These are phyloP conservation scores for Pulveroboletus ravenelii DNA, from an alignment of 768 basidiomycete genomes.

Conservation along the genomic window DNA sequence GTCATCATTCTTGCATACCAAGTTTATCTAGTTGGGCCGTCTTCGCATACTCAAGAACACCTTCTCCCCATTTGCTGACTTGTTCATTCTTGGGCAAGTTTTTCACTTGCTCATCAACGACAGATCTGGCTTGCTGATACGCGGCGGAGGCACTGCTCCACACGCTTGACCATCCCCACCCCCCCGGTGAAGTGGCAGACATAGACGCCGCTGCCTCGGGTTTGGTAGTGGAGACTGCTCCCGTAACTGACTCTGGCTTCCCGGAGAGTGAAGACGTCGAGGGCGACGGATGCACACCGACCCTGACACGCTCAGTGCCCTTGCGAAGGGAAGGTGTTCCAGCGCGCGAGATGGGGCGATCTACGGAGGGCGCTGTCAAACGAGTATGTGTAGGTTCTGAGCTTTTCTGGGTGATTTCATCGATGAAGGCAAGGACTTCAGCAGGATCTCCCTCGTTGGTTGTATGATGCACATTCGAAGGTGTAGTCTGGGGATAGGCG, in stretches of 20 bases:
- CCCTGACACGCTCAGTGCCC: slow-evolving; percentile 70
- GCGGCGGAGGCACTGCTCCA: slow-evolving; percentile 86
- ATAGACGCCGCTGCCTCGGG: slow-evolving; percentile 12
- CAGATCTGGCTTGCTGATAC: slow-evolving; percentile 80
- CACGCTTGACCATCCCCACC: slow-evolving; percentile 85
- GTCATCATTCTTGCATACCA: slow-evolving; percentile 45
- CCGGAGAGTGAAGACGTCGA: slow-evolving; percentile 40
- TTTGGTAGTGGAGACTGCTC: slow-evolving; percentile 20
- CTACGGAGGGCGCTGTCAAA: slow-evolving; percentile 47
- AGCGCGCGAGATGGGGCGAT: slow-evolving; percentile 57
- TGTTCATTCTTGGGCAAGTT: slow-evolving; percentile 80
- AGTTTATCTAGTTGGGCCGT: slow-evolving; percentile 86
- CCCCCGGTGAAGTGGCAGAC: slow-evolving; percentile 25
- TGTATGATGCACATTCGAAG: slow-evolving; percentile 22
- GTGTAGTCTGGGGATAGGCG: slow-evolving; percentile 18
- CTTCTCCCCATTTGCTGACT: slow-evolving; percentile 85
- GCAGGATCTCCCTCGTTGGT: slow-evolving; percentile 61
- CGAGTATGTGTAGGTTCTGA: slow-evolving; percentile 74
- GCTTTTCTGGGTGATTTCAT: slow-evolving; percentile 92
- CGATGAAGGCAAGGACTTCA: slow-evolving; percentile 87
- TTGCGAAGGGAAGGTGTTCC: slow-evolving; percentile 70
- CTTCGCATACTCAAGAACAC: slow-evolving; percentile 83
- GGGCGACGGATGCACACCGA: slow-evolving; percentile 46
- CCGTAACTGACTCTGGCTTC: slow-evolving; percentile 27
- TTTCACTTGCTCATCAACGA: slow-evolving; percentile 92